phyloP scores from a whole-genome alignment of 108 stramenopile genomes.

The Fragilariopsis cylindrus region DNA sequence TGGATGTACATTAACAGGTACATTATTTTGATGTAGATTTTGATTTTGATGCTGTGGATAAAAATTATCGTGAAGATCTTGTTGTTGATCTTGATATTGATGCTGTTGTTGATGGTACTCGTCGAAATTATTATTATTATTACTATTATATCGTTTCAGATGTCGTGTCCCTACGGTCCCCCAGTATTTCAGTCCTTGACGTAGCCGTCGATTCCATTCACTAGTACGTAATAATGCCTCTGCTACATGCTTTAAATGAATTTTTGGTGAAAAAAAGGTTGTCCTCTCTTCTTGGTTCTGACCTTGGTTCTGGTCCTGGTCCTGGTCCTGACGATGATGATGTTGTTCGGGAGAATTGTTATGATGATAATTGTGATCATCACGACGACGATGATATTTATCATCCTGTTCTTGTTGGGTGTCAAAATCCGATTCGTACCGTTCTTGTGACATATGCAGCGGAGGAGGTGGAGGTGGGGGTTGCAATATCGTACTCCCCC shows the following conservation, averaged over 20 bases:
- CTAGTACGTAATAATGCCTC: conserved; percentile 33
- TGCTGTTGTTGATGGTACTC: conserved; percentile 10
- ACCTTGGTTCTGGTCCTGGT: not conserved
- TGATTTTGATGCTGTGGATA: not conserved
- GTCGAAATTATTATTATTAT: too few species aligned
- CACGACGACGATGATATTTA: not conserved
- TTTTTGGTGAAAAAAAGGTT: conserved; percentile 15
- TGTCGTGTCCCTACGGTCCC: not conserved
- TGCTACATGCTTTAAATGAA: conserved; percentile 26
- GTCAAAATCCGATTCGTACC: conserved; percentile 1
- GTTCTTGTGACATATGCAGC: not conserved
- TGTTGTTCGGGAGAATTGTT: not conserved
- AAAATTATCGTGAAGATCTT: not conserved
- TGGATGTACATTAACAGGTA: conserved; percentile 33
- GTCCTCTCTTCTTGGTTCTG: conserved; percentile 5
- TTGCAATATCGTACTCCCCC: conserved; percentile 20
- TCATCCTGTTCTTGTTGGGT: conserved; percentile 7
- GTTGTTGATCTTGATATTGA: not conserved
- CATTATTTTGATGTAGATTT: not conserved
- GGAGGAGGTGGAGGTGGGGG: not conserved
- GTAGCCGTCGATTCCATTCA: conserved; percentile 41
- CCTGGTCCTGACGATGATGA: not conserved
- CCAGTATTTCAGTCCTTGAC: conserved; percentile 20
- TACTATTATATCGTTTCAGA: too few species aligned
- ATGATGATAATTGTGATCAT: not conserved